Evolutionary conservation across 495 filamentous ascomycete genomes (phyloP).

Genomic region (Stereocaulon alpinum): DNA sequence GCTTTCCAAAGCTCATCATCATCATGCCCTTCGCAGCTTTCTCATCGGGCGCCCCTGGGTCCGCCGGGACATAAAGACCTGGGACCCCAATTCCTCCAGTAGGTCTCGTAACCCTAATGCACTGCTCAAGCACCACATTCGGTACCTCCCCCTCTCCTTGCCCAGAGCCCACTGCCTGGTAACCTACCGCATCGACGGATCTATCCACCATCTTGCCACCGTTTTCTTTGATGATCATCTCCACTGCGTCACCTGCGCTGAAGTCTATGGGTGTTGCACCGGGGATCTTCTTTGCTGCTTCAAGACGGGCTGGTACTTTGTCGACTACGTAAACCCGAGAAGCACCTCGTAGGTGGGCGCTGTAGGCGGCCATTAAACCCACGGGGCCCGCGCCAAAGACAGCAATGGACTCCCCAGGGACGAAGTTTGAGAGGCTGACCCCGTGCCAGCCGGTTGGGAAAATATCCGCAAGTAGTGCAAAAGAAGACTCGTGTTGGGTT

Average conservation of each 20-base stretch:
- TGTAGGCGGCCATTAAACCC: slow-evolving; percentile 49
- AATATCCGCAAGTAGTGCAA: slow-evolving; percentile 44
- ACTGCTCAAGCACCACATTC: slow-evolving; percentile 38
- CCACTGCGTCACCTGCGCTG: slow-evolving; percentile 30
- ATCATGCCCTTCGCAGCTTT: slow-evolving; percentile 42
- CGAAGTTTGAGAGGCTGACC: slow-evolving; percentile 43
- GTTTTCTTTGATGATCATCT: slow-evolving; percentile 24
- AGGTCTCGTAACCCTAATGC: slow-evolving; percentile 37
- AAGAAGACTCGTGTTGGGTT: slow-evolving; percentile 36
- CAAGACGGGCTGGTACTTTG: slow-evolving; percentile 41
- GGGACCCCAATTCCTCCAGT: slow-evolving; percentile 42
- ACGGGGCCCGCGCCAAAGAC: slow-evolving; percentile 44
- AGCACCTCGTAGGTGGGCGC: slow-evolving; percentile 41
- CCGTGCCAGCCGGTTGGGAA: slow-evolving; percentile 55
- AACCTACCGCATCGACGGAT: slow-evolving; percentile 44
- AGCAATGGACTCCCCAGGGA: slow-evolving; percentile 44
- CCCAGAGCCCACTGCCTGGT: slow-evolving; percentile 37
- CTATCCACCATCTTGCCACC: slow-evolving; percentile 40
- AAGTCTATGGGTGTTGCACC: slow-evolving; percentile 36
- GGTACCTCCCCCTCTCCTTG: slow-evolving; percentile 33
- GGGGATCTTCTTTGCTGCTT: slow-evolving; percentile 39
- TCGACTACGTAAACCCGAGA: slow-evolving; percentile 46
- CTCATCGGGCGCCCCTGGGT: slow-evolving; percentile 37
- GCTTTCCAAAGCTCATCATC: slow-evolving; percentile 47
- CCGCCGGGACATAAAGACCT: slow-evolving; percentile 35